Evolutionary conservation across 1,139 yeast genomes (phyloP), one percentile per base, ranked within the genome.

Genomic region (Eremothecium sinecaudum): DNA sequence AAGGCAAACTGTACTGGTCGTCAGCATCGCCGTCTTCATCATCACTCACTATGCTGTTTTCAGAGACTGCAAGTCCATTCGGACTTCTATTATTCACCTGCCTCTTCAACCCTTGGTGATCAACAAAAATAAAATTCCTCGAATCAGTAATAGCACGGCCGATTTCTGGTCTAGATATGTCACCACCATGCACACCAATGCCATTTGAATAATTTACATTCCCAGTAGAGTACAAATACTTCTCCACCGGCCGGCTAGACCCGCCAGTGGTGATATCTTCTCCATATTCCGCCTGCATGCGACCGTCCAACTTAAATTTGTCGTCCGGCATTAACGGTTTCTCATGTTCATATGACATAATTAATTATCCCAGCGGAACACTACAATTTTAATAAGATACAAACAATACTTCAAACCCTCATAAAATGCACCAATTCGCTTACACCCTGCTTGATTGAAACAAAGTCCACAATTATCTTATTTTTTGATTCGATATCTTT

Each of bases 131-230:
- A 32, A 50, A 51, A 34, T 50, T 48, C 31, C 41, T 32, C 3
- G 51, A 47, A 31, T 50, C 48, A 2, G 56, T 51, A 16, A 51
- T 32, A 3, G 56, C 56, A 28, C 45, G 47, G 26, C 42, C 50
- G 31, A 38, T 32, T 13, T 39, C 33, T 13, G 36, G 33, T 13
- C 33, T n/a, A 2, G 40, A 28, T 23, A 46, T 18, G 16, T 38
- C 40, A 15, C 31, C 37, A 7, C 41, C 27, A 21, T 43, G 12
- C 25, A 7, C 14, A 8, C 25, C 14, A 9, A 13, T 8, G 14
- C 14, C 11, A 12, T 8, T 13, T 8, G 7, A 12, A 23, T 8
- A 12, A 12, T 12, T 23, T 12, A 23, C 7, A 12, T 12, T 9
- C 14, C 14, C 25, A 7, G 10, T 7, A 8, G 7, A 7, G 7